Evolutionary conservation across 352 stramenopile species (phyloP).

Genomic region (Globisporangium apiculatum): DNA sequence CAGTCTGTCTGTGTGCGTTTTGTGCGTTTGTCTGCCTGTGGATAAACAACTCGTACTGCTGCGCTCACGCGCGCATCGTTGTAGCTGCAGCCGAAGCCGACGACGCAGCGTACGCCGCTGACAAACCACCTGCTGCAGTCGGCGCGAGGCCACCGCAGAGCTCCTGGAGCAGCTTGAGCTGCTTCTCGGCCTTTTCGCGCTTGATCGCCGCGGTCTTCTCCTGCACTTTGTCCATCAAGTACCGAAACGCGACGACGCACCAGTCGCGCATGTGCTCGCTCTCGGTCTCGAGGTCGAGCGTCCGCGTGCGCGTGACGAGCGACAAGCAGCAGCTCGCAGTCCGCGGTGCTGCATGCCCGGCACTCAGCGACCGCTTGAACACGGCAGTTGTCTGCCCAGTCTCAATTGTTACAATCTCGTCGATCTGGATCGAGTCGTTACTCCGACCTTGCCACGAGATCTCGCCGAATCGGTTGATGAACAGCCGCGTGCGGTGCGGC

Average conservation of each 20-base stretch:
- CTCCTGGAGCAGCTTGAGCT: conserved; percentile 72
- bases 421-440: conserved; percentile 65
- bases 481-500: conserved; percentile 79
- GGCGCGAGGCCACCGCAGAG: conserved; percentile 24
- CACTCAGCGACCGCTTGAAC: conserved; percentile 39
- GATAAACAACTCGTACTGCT: too few species aligned
- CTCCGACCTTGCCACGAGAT: conserved; percentile 77
- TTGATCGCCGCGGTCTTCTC: conserved; percentile 75
- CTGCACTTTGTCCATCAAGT: conserved; percentile 79
- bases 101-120: too few species aligned
- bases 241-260: conserved; percentile 83
- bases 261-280: conserved; percentile 76
- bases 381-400: conserved; percentile 55
- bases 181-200: conserved; percentile 68
- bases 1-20: too few species aligned
- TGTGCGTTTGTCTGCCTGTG: too few species aligned
- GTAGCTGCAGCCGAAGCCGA: too few species aligned
- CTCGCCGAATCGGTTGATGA: conserved; percentile 78
- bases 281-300: conserved; percentile 68
- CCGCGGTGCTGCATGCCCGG: conserved; percentile 20
- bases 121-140: too few species aligned
- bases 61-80: too few species aligned
- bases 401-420: conserved; percentile 59
- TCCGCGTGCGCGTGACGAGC: conserved; percentile 49
- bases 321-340: conserved; percentile 56